Conservation (phyloP, 805 yeast genomes). For the Yamadazyma kitorensis region DNA sequence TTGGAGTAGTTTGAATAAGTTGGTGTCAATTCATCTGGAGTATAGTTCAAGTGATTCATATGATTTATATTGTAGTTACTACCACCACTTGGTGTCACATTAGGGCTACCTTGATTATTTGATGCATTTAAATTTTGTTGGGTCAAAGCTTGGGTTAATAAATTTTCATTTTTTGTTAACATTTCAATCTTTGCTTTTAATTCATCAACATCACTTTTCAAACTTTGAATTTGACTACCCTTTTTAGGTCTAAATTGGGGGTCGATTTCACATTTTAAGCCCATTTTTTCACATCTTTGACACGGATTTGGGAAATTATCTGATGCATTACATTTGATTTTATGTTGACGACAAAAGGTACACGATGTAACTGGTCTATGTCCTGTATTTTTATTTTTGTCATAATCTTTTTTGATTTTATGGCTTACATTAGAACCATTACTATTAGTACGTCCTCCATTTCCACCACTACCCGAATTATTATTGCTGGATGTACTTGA, state of each 20-base stretch:
- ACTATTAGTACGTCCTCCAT: conserved; percentile 2
- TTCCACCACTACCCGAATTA: background rate
- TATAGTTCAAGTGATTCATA: background rate
- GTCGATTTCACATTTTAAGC: conserved; percentile 79
- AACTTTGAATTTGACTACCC: conserved; percentile 82
- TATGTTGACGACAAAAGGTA: conserved; percentile 92
- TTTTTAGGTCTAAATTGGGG: conserved; percentile 89
- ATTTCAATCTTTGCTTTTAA: conserved; percentile 69
- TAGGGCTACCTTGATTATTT: too few relatives aligned
- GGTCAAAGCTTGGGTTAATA: conserved; percentile 62
- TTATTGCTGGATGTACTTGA: conserved; percentile 3
- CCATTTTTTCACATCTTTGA: conserved; percentile 77
- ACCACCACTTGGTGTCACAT: too few relatives aligned
- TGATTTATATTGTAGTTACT: background rate
- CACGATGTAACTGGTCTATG: conserved; percentile 92
- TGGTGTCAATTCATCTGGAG: background rate
- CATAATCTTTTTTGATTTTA: conserved; percentile 8
- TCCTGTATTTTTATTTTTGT: conserved; percentile 22
- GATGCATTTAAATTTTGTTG: conserved; percentile 28
- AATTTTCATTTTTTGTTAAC: conserved; percentile 59
- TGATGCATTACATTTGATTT: conserved; percentile 88
- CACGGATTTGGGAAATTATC: conserved; percentile 81
- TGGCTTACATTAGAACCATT: conserved; percentile 7
- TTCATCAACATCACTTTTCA: conserved; percentile 83
- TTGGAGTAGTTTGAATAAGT: too few relatives aligned